Evolutionary conservation across 139 green algal genomes (phyloP), one percentile per base, ranked within the genome.

Genomic region (Picochlorum sp.): DNA sequence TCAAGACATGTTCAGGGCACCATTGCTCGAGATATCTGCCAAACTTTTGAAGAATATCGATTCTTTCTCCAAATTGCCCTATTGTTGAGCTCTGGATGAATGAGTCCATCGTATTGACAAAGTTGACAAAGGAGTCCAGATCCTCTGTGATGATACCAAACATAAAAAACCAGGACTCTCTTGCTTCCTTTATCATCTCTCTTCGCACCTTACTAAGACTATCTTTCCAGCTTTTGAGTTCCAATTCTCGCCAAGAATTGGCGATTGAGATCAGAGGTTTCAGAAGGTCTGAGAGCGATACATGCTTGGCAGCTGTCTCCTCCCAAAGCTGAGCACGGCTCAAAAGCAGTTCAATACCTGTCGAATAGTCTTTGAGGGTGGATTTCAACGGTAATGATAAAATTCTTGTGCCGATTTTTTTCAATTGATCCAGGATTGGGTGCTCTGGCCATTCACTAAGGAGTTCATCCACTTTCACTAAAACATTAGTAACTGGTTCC

Each of bases 331-430:
- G 87, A 9, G 81, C 78, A 2, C 84, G 66, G 11, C 80, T 76
- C 49, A 99, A 78, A 61, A 98, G 80, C 69, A 98, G 82, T 84
- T 99, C 94, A 68, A 97, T 52, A 0, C 94, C 94, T 1, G 87
- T 95, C 52, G 97, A 68, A 4, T 82, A 80, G 10, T 79, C 61
- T 75, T 95, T 95, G 6, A 98, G 78, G 6, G 91, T 86, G 0
- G 67, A 56, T 1, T 62, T 62, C 16, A 86, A 59, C 2, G 86
- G 77, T 75, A 95, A 56, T 62, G 45, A 64, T 52, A 94, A 74
- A 61, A 97, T 59, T n/a, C 94, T 80, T 3, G 76, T 67, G 28
- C 74, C 85, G 52, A 98, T 91, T 23, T 76, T 78, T 1, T 70
- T 47, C 56, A 98, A 83, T 78, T 72, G 73, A 56, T 68, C 23